Percentiles rank a stretch among this genome's conserved stretches.
Evolutionary conservation across 2,329 filamentous ascomycete genomes (phyloP).

Genomic region (Fusarium cyanostomum): DNA sequence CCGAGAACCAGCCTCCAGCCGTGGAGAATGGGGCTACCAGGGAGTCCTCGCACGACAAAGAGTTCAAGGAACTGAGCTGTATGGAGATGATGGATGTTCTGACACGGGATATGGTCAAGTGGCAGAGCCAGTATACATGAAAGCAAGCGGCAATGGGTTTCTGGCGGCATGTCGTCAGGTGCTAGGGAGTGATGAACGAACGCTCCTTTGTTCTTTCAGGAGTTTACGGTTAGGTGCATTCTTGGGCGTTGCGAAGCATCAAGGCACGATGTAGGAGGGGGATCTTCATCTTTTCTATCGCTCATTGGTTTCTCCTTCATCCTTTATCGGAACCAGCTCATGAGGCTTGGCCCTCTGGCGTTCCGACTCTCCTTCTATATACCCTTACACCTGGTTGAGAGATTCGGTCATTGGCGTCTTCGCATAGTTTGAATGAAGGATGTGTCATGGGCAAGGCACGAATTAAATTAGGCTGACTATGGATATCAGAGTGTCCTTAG

Average conservation of each 20-base stretch:
- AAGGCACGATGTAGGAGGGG: constrained; percentile 25
- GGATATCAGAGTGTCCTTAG: constrained; percentile 22
- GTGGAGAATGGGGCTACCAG: constrained; percentile 39
- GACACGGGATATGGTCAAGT: constrained; percentile 81
- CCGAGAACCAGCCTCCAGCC: constrained; percentile 36
- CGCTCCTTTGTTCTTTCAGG: constrained; percentile 21
- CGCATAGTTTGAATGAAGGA: constrained; percentile 20
- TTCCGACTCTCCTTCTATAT: constrained; percentile 30
- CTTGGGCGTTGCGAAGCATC: constrained; percentile 38
- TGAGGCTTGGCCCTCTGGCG: constrained; percentile 10
- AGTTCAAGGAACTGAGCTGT: constrained; percentile 80
- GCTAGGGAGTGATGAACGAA: background rate
- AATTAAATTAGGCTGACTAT: constrained; percentile 15
- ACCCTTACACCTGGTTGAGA: constrained; percentile 23
- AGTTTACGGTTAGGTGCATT: constrained; percentile 39
- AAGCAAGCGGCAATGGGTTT: background rate
- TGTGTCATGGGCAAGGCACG: constrained; percentile 11
- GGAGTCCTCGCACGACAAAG: constrained; percentile 49
- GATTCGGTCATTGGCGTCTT: constrained; percentile 25
- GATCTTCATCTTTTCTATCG: constrained; percentile 21
- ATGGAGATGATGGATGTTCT: constrained; percentile 92
- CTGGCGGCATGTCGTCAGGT: background rate
- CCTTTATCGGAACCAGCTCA: constrained; percentile 13
- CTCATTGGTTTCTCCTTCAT: constrained; percentile 13
- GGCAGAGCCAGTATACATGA: constrained; percentile 77